These are phyloP conservation scores for Ophiocordyceps camponoti-leonardi DNA, from an alignment of 2,329 filamentous ascomycete species.

Conservation along the genomic window DNA sequence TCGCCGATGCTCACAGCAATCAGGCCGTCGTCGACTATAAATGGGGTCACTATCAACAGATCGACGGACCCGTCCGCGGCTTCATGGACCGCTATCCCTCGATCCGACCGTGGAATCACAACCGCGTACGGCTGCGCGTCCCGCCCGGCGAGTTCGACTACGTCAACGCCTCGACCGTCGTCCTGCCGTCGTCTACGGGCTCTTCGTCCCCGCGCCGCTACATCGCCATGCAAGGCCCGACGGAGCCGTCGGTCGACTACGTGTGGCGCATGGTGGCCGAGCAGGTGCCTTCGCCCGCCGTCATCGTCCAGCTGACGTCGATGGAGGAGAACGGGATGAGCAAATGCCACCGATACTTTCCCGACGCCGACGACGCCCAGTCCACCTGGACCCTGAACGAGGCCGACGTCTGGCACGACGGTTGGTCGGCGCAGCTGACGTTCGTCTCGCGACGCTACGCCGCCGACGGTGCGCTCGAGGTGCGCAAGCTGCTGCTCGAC, in stretches of 20 bases:
- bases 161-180: constrained; percentile 65
- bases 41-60: constrained; percentile 19
- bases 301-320: constrained; percentile 90
- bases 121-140: constrained; percentile 66
- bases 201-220: constrained; percentile 37
- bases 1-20: constrained; percentile 21
- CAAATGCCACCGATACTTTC: constrained; percentile 87
- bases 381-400: constrained; percentile 42
- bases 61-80: constrained; percentile 11
- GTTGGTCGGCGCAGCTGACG: constrained; percentile 50
- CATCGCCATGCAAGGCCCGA: constrained; percentile 91
- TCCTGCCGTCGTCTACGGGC: constrained; percentile 27
- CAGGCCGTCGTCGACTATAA: constrained; percentile 12
- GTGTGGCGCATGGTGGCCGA: constrained; percentile 95
- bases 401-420: constrained; percentile 45
- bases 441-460: constrained; percentile 45
- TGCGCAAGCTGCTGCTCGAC: constrained; percentile 53
- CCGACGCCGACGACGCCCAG: constrained; percentile 31
- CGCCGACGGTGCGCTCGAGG: constrained; percentile 43
- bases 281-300: constrained; percentile 51
- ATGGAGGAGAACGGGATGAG: constrained; percentile 61
- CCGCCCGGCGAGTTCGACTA: constrained; percentile 58
- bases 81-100: constrained; percentile 70
- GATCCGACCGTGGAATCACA: constrained; percentile 78
- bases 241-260: constrained; percentile 54